Conservation (phyloP, 441 rosid species). For the Pelargonium myrrhifolium region DNA sequence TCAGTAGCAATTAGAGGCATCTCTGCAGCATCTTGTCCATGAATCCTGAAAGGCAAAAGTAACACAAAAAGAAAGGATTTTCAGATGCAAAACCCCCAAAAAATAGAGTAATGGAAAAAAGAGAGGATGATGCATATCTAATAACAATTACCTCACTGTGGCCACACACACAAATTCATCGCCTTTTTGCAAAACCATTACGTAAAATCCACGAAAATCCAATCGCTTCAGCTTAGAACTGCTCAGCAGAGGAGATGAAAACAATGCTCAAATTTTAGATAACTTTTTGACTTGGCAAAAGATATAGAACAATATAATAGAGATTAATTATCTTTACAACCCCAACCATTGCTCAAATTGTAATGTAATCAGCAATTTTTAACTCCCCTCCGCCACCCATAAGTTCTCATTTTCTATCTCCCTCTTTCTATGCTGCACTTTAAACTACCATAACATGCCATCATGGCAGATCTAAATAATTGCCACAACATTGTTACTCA, state of each 20-base stretch:
- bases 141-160: conserved; percentile 29
- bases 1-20: conserved; percentile 39
- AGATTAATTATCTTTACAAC: too few relatives aligned
- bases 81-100: background rate
- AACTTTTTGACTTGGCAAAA: background rate
- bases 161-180: conserved; percentile 32
- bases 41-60: conserved; percentile 26
- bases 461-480: too few relatives aligned
- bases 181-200: conserved; percentile 28
- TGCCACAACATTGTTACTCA: too few relatives aligned
- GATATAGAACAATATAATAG: background rate
- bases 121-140: background rate
- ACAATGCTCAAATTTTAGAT: conserved; percentile 6
- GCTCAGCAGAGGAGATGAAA: conserved; percentile 11
- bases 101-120: conserved; percentile 1
- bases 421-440: too few relatives aligned
- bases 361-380: too few relatives aligned
- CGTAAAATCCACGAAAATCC: conserved; percentile 37
- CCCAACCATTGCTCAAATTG: too few relatives aligned
- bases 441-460: too few relatives aligned
- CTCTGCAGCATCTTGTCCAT: conserved; percentile 37
- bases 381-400: too few relatives aligned
- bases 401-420: too few relatives aligned
- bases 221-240: conserved; percentile 33
- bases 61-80: background rate